phyloP scores from a whole-genome alignment of 179 eudicot species.

The Nepenthes alata region DNA sequence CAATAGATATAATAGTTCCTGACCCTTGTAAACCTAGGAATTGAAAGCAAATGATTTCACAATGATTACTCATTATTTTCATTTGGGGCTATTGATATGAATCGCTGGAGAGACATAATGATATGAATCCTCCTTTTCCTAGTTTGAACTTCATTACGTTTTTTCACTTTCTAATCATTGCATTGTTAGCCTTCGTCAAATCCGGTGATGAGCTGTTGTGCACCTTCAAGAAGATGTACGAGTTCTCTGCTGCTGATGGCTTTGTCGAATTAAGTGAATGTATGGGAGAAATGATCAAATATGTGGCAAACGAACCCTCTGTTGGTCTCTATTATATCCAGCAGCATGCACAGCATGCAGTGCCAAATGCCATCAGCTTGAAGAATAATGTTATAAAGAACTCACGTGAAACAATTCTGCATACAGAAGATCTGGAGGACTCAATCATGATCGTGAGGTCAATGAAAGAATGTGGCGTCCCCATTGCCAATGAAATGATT shows the following conservation, averaged over 20 bases:
- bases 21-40: no score
- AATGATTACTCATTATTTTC: no score
- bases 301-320: conserved; percentile 83
- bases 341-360: conserved; percentile 69
- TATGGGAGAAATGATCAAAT: conserved; percentile 70
- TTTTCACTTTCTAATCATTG: no score
- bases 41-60: no score
- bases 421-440: conserved; percentile 79
- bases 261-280: conserved; percentile 63
- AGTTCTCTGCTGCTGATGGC: conserved; percentile 65
- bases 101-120: no score
- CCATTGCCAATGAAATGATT: conserved; percentile 66
- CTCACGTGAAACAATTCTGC: conserved; percentile 53
- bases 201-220: no score
- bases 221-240: conserved; percentile 36
- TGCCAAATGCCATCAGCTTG: conserved; percentile 54
- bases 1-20: no score
- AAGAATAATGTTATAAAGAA: conserved; percentile 34
- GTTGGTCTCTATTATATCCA: conserved; percentile 83
- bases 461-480: conserved; percentile 72
- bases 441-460: conserved; percentile 53
- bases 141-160: no score
- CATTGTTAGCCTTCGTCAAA: no score
- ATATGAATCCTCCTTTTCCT: no score
- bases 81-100: no score